Conservation (phyloP, 2,329 filamentous ascomycete species). For the Pseudocercospora ulei region DNA sequence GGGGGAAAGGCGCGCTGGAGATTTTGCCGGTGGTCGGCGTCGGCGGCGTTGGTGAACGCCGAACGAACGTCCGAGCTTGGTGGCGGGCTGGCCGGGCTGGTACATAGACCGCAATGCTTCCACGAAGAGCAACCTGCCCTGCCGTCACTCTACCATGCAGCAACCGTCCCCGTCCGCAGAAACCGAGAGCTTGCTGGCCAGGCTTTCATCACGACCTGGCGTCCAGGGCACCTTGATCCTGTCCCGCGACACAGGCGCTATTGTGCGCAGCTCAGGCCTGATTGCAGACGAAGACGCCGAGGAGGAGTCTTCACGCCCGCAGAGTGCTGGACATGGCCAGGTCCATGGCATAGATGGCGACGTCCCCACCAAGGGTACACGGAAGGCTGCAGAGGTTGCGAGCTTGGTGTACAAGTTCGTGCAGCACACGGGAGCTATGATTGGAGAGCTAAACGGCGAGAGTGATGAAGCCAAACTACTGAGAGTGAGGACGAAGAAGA, state of each 20-base stretch:
- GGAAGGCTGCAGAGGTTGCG: slow-evolving; percentile 58
- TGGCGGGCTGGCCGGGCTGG: slow-evolving; percentile 1
- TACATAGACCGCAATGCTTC: slow-evolving; percentile 1
- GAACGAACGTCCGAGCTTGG: slow-evolving; percentile 5
- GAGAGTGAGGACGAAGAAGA: slow-evolving; percentile 69
- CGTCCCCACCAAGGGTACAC: slow-evolving; percentile 37
- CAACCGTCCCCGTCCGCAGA: slow-evolving; percentile 42
- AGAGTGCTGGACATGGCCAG: slow-evolving; percentile 18
- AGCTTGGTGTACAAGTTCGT: slow-evolving; percentile 68
- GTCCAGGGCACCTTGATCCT: slow-evolving; percentile 70
- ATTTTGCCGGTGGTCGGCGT: background rate
- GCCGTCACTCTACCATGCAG: slow-evolving; percentile 24
- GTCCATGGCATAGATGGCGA: slow-evolving; percentile 19
- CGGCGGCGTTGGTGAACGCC: slow-evolving; percentile 1
- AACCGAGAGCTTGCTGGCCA: slow-evolving; percentile 55
- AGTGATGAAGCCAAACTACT: slow-evolving; percentile 71
- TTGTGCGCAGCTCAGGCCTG: slow-evolving; percentile 65
- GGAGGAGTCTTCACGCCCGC: slow-evolving; percentile 32
- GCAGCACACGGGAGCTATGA: slow-evolving; percentile 56
- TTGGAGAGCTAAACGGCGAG: slow-evolving; percentile 64
- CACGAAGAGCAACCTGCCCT: slow-evolving; percentile 2
- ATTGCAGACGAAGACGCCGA: slow-evolving; percentile 50
- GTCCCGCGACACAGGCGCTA: slow-evolving; percentile 60
- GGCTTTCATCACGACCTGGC: slow-evolving; percentile 65
- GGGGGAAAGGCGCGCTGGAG: background rate